A percentile compares a stretch with the other conserved stretches of the same genome.
These are phyloP conservation scores for Kitagawia praeruptora DNA, from an alignment of 129 eudicot species.

Conservation along the genomic window DNA sequence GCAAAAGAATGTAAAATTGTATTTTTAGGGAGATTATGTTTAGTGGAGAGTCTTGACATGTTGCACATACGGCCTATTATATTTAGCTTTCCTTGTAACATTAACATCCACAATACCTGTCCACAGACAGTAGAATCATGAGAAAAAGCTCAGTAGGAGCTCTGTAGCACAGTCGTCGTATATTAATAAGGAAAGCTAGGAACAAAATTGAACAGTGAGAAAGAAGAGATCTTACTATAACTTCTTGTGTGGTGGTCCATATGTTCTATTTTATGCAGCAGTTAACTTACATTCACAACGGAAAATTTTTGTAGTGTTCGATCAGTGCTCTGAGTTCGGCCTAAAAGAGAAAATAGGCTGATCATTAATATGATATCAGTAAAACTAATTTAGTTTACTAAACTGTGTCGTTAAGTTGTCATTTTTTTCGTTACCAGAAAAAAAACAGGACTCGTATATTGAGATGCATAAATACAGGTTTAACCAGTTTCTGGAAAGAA, in stretches of 20 bases:
- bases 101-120: not conserved
- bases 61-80: not conserved
- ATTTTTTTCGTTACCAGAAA: not conserved
- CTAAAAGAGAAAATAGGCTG: not conserved
- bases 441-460: not conserved
- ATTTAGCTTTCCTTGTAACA: not conserved
- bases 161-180: not conserved
- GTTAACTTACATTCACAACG: not conserved
- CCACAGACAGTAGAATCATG: not conserved
- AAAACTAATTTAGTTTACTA: too few species aligned
- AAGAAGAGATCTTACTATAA: not conserved
- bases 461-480: too few species aligned
- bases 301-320: not conserved
- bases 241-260: not conserved
- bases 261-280: not conserved
- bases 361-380: too few species aligned
- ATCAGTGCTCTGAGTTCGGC: not conserved
- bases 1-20: not conserved
- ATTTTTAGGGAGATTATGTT: not conserved
- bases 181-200: not conserved
- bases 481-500: too few species aligned
- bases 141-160: not conserved
- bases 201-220: not conserved
- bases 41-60: not conserved
- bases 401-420: not conserved